Evolutionary conservation across 2,329 filamentous ascomycete genomes (phyloP).

Genomic region (Nemania sp.): DNA sequence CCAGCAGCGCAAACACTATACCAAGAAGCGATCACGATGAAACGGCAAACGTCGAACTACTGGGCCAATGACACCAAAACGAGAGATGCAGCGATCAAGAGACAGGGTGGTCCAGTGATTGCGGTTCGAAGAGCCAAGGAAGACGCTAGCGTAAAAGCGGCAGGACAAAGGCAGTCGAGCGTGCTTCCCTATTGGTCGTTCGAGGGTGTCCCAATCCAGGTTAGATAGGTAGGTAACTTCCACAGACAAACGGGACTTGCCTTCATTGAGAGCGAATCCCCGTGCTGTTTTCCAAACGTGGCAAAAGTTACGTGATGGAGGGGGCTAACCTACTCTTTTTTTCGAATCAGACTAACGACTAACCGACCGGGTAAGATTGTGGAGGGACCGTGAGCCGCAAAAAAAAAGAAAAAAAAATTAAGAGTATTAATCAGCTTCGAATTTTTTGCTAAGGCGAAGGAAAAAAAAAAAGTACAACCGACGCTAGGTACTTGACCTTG

Average conservation of each 20-base stretch:
- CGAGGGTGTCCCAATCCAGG: constrained; percentile 19
- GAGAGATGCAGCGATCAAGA: constrained; percentile 10
- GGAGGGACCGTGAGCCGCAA: constrained; percentile 30
- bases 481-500: constrained; percentile 10
- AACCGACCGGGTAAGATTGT: neutral
- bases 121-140: constrained; percentile 31
- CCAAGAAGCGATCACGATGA: constrained; percentile 31
- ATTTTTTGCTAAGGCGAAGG: constrained; percentile 3
- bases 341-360: constrained; percentile 16
- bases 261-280: constrained; percentile 30
- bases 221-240: constrained; percentile 24
- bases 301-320: constrained; percentile 28
- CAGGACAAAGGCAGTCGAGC: constrained; percentile 26
- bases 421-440: constrained; percentile 21
- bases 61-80: constrained; percentile 18
- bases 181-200: constrained; percentile 27
- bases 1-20: constrained; percentile 5
- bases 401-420: constrained; percentile 10
- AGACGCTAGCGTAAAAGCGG: constrained; percentile 35
- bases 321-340: no score
- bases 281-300: constrained; percentile 26
- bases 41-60: constrained; percentile 5
- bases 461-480: neutral
- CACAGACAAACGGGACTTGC: constrained; percentile 19
- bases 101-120: constrained; percentile 20